Evolutionary conservation across 148 eudicot genomes (phyloP), one percentile per base, ranked within the genome.

Genomic region (Mesembryanthemum crystallinum): DNA sequence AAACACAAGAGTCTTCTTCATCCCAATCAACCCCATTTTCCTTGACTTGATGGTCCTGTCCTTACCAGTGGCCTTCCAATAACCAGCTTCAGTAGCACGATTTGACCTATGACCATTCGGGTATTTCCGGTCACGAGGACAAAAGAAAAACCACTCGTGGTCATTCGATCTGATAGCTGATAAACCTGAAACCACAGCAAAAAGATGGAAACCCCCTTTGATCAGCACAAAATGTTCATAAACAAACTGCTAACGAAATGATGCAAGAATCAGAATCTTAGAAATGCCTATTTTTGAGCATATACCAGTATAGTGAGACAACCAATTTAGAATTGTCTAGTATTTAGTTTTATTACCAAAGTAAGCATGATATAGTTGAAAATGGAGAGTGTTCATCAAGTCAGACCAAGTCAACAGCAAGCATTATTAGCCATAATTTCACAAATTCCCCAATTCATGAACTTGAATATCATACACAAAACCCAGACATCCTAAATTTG

Each of bases 31-130:
- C 13, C 81, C 87, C 77, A 72, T 64, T 63, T 80, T 84, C 82
- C 76, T 85, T 10, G 89, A 61, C 72, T 81, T 88, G 47, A 96
- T 91, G 27, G 76, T 75, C 88, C 99, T 88, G 64, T 96, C 99
- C 71, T 86, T 96, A 24, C 99, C 99, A 12, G 99, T 96, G 1
- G 99, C 99, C 57, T 96, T 96, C 98, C 99, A 96, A 83, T 96
- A 92, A n/a, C 99, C 99, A 0, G 79, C 76, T 58, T 33, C 79
- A 0, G 99, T 96, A 5, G 99, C 99, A 33, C 99, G 80, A 54
- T 92, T 96, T 69, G 89, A 87, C 73, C 99, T 78, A 74, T 96
- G 93, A 10, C 99, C 98, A 60, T 84, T 96, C 6, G 93, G 97
- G 74, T 92, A 96, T 81, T 96, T 96, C 42, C 98, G 87, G 82